Conservation (phyloP, 2,329 filamentous ascomycete species). For the Colletotrichum sp. region DNA sequence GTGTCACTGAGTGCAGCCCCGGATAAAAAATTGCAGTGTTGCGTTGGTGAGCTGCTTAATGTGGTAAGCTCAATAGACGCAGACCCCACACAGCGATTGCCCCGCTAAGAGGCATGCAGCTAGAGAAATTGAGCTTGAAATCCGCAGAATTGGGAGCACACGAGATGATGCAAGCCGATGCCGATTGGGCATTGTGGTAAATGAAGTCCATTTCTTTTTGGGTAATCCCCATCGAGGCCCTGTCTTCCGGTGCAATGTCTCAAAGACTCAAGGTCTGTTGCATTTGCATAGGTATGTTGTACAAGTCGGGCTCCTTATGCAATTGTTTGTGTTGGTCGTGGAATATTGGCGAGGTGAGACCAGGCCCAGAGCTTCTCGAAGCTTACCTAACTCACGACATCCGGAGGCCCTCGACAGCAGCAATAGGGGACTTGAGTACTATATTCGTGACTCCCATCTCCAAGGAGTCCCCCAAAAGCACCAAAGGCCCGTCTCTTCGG, state of each 20-base stretch:
- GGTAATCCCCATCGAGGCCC: not conserved
- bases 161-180: not conserved
- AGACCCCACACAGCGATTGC: not conserved
- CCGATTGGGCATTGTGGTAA: not conserved
- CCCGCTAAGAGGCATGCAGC: not conserved
- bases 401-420: not conserved
- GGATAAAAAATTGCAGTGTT: not conserved
- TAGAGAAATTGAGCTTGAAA: not conserved
- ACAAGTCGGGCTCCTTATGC: not conserved
- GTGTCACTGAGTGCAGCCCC: not conserved
- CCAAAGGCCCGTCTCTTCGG: not conserved
- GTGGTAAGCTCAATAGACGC: not conserved
- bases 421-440: not conserved
- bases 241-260: not conserved
- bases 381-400: not conserved
- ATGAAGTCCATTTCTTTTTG: not conserved
- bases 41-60: not conserved
- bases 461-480: not conserved
- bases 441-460: not conserved
- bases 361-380: slow-evolving; percentile 6
- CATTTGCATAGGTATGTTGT: not conserved
- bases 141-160: not conserved
- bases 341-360: not conserved
- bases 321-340: not conserved
- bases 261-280: not conserved